phyloP scores from a whole-genome alignment of 1,284 basidiomycete genomes.

The Trichosporon coremiiforme region DNA sequence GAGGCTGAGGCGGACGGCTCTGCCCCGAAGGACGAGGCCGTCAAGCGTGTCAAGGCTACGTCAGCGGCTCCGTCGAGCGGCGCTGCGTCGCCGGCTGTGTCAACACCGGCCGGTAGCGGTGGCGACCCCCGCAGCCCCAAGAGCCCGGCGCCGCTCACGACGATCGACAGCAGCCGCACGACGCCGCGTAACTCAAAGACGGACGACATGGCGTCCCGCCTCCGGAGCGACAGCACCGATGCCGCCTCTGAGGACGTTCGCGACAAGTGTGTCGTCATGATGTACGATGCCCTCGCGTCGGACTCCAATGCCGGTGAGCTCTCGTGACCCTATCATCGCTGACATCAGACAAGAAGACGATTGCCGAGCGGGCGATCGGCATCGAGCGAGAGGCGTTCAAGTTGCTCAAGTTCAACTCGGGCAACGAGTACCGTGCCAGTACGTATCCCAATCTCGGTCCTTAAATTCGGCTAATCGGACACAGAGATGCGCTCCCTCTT shows the following conservation, averaged over 20 bases:
- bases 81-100: conserved; percentile 22
- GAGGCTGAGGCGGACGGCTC: conserved; percentile 33
- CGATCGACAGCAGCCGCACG: conserved; percentile 57
- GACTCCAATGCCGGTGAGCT: conserved; percentile 83
- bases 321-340: not conserved
- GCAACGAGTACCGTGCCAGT: conserved; percentile 57
- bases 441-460: conserved; percentile 24
- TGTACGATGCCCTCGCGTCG: conserved; percentile 84
- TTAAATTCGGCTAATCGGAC: conserved; percentile 50
- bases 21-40: conserved; percentile 34
- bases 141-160: conserved; percentile 45
- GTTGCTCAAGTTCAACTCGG: conserved; percentile 46
- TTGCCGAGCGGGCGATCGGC: conserved; percentile 55
- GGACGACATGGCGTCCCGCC: conserved; percentile 64
- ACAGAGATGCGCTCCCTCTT: conserved; percentile 87
- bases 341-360: conserved; percentile 50
- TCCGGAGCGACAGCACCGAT: conserved; percentile 52
- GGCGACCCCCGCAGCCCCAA: conserved; percentile 19
- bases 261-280: conserved; percentile 84
- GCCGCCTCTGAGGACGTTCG: conserved; percentile 64
- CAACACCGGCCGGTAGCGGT: conserved; percentile 25
- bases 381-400: conserved; percentile 58
- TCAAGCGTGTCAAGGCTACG: conserved; percentile 48
- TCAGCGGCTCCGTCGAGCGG: conserved; percentile 16
- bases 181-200: conserved; percentile 65